Evolutionary conservation across 2,329 filamentous ascomycete species (phyloP).

Genomic region (Fusarium tricinctum): DNA sequence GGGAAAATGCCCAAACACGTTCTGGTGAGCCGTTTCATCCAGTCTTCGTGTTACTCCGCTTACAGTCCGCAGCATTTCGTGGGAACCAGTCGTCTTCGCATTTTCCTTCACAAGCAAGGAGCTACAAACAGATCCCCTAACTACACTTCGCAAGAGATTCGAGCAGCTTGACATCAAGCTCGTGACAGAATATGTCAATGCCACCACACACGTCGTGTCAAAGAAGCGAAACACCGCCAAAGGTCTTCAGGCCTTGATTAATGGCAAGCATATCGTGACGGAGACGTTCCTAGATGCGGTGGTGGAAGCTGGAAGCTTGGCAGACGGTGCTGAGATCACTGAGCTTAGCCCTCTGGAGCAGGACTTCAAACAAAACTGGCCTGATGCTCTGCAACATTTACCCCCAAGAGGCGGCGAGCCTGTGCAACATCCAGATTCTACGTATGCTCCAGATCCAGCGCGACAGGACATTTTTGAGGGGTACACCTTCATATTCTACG

Average conservation of each 20-base stretch:
- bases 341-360: constrained; percentile 74
- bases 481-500: constrained; percentile 90
- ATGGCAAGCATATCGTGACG: constrained; percentile 82
- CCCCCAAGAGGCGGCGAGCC: constrained; percentile 84
- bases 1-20: constrained; percentile 76
- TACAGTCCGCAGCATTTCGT: constrained; percentile 72
- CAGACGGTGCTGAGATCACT: constrained; percentile 62
- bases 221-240: constrained; percentile 92
- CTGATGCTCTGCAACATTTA: constrained; percentile 77
- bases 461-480: constrained; percentile 83
- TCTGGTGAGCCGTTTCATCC: constrained; percentile 61
- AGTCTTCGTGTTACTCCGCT: constrained; percentile 6
- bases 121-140: constrained; percentile 74
- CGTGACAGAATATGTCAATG: constrained; percentile 75
- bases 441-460: constrained; percentile 77
- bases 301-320: constrained; percentile 68
- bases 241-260: constrained; percentile 87
- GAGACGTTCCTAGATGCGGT: constrained; percentile 81
- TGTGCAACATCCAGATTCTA: constrained; percentile 73
- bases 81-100: constrained; percentile 84
- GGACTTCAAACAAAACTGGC: constrained; percentile 86
- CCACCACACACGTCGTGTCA: constrained; percentile 89
- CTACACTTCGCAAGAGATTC: constrained; percentile 73
- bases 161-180: constrained; percentile 93
- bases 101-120: constrained; percentile 83